phyloP scores from a whole-genome alignment of 257 asterid genomes.

The Verbascum thapsus region DNA sequence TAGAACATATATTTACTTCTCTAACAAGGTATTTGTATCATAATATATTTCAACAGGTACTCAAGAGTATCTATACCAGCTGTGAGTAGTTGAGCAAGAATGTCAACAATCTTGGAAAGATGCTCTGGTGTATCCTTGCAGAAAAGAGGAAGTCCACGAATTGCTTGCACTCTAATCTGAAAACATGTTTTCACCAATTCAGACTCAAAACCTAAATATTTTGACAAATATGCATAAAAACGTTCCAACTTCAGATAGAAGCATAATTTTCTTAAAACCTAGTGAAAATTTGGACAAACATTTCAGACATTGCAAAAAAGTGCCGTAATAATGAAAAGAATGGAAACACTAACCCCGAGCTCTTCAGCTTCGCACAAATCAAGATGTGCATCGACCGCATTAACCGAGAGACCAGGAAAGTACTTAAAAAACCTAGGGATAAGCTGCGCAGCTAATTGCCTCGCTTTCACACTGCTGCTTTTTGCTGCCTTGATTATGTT shows the following conservation, averaged over 20 bases:
- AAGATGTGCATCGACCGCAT: constrained; percentile 86
- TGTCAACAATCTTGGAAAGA: constrained; percentile 90
- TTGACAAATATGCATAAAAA: constrained; percentile 5
- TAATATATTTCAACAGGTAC: constrained; percentile 12
- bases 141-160: constrained; percentile 94
- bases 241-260: not conserved
- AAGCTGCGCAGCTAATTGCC: constrained; percentile 92
- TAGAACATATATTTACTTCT: not conserved
- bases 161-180: constrained; percentile 94
- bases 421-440: constrained; percentile 88
- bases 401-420: constrained; percentile 67
- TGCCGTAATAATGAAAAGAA: not conserved
- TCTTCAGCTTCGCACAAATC: constrained; percentile 97
- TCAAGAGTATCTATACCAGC: constrained; percentile 60
- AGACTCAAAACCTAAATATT: constrained; percentile 16
- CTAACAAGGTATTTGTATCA: constrained; percentile 12
- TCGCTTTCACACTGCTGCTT: constrained; percentile 76
- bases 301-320: constrained; percentile 16
- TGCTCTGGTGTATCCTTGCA: constrained; percentile 97
- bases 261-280: no score
- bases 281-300: no score
- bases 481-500: constrained; percentile 71
- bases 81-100: constrained; percentile 92
- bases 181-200: constrained; percentile 15
- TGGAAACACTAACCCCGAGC: constrained; percentile 67